Evolutionary conservation across 257 asterid species (phyloP), one percentile per base, ranked within the genome.

Genomic region (Verbascum thapsus): DNA sequence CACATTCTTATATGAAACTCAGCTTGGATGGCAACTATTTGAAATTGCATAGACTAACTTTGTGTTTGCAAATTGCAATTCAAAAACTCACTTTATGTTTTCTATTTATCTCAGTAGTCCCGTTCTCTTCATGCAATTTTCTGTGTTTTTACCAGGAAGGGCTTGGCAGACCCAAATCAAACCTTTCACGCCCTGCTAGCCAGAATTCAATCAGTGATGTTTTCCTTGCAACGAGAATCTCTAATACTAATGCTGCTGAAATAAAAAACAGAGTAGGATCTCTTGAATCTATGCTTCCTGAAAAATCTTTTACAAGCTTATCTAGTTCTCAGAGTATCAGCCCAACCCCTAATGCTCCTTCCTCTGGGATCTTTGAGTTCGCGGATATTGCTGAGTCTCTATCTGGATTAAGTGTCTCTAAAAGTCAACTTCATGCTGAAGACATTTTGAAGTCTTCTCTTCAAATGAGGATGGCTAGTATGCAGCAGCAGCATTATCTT

Each of bases 181-280:
- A 67, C 61, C 73, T 77, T 18, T 82, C 96, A 11, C 82, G 77
- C 44, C 53, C 91, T 11, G 60, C 87, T 23, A 87, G 91, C 71
- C 85, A 68, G 58, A 77, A 53, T 62, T 79, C 95, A 2, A 55
- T 79, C 53, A 59, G 72, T 15, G 80, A 76, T 10, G 71, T 56
- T 51, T 34, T 70, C 10, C 79, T 63, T 39, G 47, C 77, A 1
- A 11, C 50, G 20, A 71, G 54, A 13, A 40, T 59, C 9, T 61
- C 80, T 23, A 72, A 59, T 41, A 7, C 75, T 22, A 64, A 57
- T 39, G 67, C 71, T 9, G 35, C 53, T 47, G 85, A 68, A 22
- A 53, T 58, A 41, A 78, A 43, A 26, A 73, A 63, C 13, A 79
- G 44, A 66, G 63, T 72, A 38, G 81, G 73, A 63, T 37, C 77